These are phyloP conservation scores for Pterulicium gracile DNA, from an alignment of 1,284 basidiomycete species.

Conservation along the genomic window DNA sequence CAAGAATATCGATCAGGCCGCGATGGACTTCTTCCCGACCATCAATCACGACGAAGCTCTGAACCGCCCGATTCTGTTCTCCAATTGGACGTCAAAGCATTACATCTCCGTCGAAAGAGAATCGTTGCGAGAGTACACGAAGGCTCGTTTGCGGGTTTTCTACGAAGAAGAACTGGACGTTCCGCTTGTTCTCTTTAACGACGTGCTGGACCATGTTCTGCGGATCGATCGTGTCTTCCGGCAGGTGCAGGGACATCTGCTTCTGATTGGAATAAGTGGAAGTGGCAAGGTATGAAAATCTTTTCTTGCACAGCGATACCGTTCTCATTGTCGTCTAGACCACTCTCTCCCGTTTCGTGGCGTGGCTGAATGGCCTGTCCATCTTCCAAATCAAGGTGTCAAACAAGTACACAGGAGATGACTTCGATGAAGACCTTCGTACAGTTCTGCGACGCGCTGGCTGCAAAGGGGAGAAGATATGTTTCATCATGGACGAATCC, in stretches of 20 bases:
- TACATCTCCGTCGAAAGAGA: constrained; percentile 95
- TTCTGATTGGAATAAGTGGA: constrained; percentile 96
- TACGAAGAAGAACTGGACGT: constrained; percentile 98
- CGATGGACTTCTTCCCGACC: constrained; percentile 86
- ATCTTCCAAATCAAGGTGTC: constrained; percentile 99
- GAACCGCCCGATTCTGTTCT: constrained; percentile 87
- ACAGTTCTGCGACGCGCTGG: constrained; percentile 89
- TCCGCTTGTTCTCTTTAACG: constrained; percentile 97
- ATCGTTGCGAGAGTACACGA: constrained; percentile 89
- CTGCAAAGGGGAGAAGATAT: constrained; percentile 98
- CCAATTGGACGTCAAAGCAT: constrained; percentile 98
- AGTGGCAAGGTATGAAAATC: constrained; percentile 80
- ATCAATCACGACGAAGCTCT: constrained; percentile 81
- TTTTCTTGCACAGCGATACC: constrained; percentile 9
- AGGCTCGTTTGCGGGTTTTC: constrained; percentile 89
- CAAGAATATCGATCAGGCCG: constrained; percentile 79
- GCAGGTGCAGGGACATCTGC: constrained; percentile 91
- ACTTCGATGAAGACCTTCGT: constrained; percentile 97
- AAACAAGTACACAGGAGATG: constrained; percentile 96
- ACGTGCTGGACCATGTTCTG: constrained; percentile 94
- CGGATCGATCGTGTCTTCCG: constrained; percentile 99
- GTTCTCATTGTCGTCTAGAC: constrained; percentile 52
- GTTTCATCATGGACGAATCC: constrained; percentile 99
- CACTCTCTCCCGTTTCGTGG: constrained; percentile 95
- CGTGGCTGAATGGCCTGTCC: constrained; percentile 98